phyloP scores from a whole-genome alignment of 495 filamentous ascomycete species.

The Ascobolus immersus region DNA sequence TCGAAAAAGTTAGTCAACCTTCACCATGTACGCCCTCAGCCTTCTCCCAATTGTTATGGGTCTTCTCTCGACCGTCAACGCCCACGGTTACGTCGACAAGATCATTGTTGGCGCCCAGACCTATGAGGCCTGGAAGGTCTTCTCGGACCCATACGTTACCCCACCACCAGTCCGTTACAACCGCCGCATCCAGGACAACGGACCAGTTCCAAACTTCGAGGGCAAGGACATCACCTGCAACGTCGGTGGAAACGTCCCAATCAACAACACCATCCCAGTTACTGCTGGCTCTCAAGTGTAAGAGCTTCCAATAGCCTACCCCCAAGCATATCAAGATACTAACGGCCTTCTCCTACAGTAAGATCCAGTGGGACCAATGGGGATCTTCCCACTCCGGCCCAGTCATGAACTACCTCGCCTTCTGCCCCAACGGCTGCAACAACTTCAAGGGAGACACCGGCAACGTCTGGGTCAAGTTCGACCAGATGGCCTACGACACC shows the following conservation, averaged over 20 bases:
- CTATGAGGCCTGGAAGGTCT: conserved; percentile 11
- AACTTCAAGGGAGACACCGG: background rate
- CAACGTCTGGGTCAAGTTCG: background rate
- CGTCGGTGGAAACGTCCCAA: conserved; percentile 8
- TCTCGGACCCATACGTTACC: conserved; percentile 8
- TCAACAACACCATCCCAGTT: background rate
- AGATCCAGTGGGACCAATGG: background rate
- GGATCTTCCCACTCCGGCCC: background rate
- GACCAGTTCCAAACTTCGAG: conserved; percentile 10
- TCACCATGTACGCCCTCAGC: background rate
- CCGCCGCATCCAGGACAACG: conserved; percentile 7
- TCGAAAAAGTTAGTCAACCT: too few relatives aligned
- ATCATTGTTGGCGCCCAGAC: conserved; percentile 8
- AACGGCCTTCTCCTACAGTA: background rate
- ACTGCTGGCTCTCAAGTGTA: background rate
- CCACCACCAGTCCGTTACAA: conserved; percentile 8
- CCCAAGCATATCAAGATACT: background rate
- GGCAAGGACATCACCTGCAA: conserved; percentile 21
- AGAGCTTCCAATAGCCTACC: background rate
- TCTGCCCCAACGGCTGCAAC: background rate
- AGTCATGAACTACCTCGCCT: background rate
- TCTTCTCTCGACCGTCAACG: conserved; percentile 5
- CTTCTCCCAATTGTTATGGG: too few relatives aligned
- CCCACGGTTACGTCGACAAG: conserved; percentile 9
- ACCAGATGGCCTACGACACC: background rate